These are phyloP conservation scores for Nicotiana noctiflora DNA, from an alignment of 257 asterid genomes.

Conservation along the genomic window DNA sequence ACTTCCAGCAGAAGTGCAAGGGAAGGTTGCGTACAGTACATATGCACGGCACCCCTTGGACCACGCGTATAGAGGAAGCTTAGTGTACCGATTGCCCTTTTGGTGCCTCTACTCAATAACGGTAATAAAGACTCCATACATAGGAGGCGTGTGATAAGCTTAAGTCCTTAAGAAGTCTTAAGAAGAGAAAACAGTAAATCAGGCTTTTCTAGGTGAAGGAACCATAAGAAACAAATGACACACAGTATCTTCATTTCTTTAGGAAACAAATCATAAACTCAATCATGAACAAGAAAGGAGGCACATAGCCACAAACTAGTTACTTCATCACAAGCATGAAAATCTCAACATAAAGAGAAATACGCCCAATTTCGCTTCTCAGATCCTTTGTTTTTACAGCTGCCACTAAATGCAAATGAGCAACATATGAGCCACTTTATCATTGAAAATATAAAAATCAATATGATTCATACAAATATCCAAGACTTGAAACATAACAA, in stretches of 20 bases:
- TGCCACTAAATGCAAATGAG: not conserved
- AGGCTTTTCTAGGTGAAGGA: not conserved
- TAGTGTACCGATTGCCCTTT: not conserved
- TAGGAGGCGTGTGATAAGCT: not conserved
- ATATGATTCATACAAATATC: not conserved
- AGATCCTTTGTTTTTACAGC: not conserved
- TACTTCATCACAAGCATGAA: not conserved
- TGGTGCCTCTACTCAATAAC: not conserved
- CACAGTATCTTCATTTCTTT: not conserved
- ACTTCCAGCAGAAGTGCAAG: not conserved
- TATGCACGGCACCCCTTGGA: not conserved
- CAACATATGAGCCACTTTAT: not conserved
- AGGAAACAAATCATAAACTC: not conserved
- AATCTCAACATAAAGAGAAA: not conserved
- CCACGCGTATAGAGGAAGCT: not conserved
- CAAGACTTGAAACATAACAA: not conserved
- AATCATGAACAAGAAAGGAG: not conserved
- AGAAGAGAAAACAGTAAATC: not conserved
- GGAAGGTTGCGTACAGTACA: not conserved
- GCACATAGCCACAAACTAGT: not conserved
- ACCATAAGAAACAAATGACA: slow-evolving; percentile 6
- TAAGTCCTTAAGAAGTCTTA: not conserved
- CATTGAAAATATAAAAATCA: not conserved
- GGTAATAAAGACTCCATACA: no score
- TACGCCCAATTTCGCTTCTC: not conserved